A percentile compares a stretch with the other conserved stretches of the same genome.
These are phyloP conservation scores for Penicillium soppii DNA, from an alignment of 495 filamentous ascomycete genomes.

Conservation along the genomic window DNA sequence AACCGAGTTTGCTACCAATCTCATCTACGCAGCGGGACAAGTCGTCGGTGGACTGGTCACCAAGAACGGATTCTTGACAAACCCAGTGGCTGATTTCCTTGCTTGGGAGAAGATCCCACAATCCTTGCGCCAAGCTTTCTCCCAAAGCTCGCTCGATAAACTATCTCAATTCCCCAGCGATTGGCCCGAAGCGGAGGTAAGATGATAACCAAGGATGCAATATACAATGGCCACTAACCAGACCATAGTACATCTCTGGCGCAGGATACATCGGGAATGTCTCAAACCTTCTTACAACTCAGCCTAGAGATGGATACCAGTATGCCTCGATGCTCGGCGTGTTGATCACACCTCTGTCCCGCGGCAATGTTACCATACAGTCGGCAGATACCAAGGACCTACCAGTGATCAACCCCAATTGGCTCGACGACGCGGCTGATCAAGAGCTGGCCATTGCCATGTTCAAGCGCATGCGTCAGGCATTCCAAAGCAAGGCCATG, in stretches of 20 bases:
- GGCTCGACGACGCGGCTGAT: constrained; percentile 49
- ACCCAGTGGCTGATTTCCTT: constrained; percentile 38
- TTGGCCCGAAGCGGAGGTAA: constrained; percentile 59
- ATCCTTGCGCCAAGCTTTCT: constrained; percentile 21
- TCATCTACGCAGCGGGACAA: constrained; percentile 11
- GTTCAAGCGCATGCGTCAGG: constrained; percentile 51
- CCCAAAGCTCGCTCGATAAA: constrained; percentile 14
- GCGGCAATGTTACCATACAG: constrained; percentile 55
- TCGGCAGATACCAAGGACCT: constrained; percentile 38
- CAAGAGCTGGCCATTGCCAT: constrained; percentile 53
- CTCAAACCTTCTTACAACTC: constrained; percentile 34
- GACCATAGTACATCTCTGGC: constrained; percentile 35
- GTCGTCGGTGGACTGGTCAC: constrained; percentile 3
- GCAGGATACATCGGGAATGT: constrained; percentile 39
- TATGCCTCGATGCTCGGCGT: constrained; percentile 44
- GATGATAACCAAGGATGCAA: constrained; percentile 8
- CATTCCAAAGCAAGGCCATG: constrained; percentile 42
- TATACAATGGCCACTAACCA: constrained; percentile 6
- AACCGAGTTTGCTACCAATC: constrained; percentile 14
- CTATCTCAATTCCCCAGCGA: constrained; percentile 45
- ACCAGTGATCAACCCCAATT: constrained; percentile 56
- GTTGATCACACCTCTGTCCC: constrained; percentile 48
- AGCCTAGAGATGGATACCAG: constrained; percentile 43
- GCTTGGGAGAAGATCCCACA: constrained; percentile 53
- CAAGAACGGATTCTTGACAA: constrained; percentile 34